Evolutionary conservation across 192 early-diverging fungal species (phyloP), one percentile per base, ranked within the genome.

Genomic region (Phycomyces nitens): DNA sequence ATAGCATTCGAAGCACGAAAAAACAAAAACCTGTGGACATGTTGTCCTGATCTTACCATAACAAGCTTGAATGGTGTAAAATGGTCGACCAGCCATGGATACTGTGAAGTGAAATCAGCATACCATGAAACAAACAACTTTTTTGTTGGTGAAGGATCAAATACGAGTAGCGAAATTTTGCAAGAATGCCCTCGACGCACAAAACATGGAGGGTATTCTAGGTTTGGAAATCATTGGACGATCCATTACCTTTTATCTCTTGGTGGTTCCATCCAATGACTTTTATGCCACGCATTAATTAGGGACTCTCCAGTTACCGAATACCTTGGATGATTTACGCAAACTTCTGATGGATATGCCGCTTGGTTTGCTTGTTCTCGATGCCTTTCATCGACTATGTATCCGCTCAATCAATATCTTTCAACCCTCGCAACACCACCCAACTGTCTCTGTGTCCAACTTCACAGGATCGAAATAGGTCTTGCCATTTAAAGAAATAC

Each of bases 401-500:
- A 56, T 18, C 54, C 54, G 24, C 10, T 56, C 54, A 16, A n/a
- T n/a, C 54, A 56, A 56, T 39, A 22, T 26, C 34, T 39, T 39
- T 56, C 54, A 56, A 56, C 54, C 54, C 34, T 38, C 34, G 24
- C 54, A 26, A 38, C 54, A 56, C 34, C 54, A n/a, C 29, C 54
- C 54, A 56, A 56, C 54, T 38, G 34, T 56, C 54, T n/a, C 22
- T 38, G 34, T 2, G 24, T 56, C 54, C 54, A 56, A 38, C 54
- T 39, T 56, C 54, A 39, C 54, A 56, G 54, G 54, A 56, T 56
- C 34, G 54, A 11, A 56, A 56, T 22, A 22, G 54, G 34, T 39
- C 54, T 56, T 56, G 34, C 34, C 54, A 56, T 56, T 52, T 52
- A 18, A 52, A 52, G 50, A 52, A 52, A 52, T 52, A 52, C 50